These are phyloP conservation scores for Neophaeococcomyces mojaviensis DNA, from an alignment of 2,329 filamentous ascomycete species.

Conservation along the genomic window DNA sequence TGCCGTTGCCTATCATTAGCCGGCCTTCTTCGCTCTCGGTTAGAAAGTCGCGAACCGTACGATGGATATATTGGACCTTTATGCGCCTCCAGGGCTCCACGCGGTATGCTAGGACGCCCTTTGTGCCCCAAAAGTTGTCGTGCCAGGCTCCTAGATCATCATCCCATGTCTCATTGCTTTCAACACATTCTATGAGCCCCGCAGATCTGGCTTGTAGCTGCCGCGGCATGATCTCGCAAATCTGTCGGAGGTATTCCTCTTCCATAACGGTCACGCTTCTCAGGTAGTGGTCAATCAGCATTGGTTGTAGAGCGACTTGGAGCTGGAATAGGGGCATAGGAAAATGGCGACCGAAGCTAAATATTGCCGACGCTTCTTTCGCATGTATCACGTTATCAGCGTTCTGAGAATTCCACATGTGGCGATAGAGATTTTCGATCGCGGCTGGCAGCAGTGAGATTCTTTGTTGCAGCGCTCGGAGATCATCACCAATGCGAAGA, in stretches of 20 bases:
- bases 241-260: not conserved
- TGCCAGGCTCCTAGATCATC: too few relatives aligned
- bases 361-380: not conserved
- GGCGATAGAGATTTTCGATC: slow-evolving; percentile 1
- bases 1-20: too few relatives aligned
- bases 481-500: slow-evolving; percentile 1
- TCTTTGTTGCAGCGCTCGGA: not conserved
- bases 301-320: not conserved
- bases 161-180: not conserved
- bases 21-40: not conserved
- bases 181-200: not conserved
- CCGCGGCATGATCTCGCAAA: not conserved
- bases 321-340: slow-evolving; percentile 1
- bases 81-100: not conserved
- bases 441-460: not conserved
- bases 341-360: not conserved
- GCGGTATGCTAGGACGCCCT: not conserved
- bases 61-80: slow-evolving; percentile 2
- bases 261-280: not conserved
- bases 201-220: not conserved
- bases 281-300: not conserved
- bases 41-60: slow-evolving; percentile 1
- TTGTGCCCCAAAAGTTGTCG: not conserved
- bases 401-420: slow-evolving; percentile 4
- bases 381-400: not conserved